Evolutionary conservation across 768 basidiomycete genomes (phyloP), one percentile per base, ranked within the genome.

Genomic region (Russula ochroleuca): DNA sequence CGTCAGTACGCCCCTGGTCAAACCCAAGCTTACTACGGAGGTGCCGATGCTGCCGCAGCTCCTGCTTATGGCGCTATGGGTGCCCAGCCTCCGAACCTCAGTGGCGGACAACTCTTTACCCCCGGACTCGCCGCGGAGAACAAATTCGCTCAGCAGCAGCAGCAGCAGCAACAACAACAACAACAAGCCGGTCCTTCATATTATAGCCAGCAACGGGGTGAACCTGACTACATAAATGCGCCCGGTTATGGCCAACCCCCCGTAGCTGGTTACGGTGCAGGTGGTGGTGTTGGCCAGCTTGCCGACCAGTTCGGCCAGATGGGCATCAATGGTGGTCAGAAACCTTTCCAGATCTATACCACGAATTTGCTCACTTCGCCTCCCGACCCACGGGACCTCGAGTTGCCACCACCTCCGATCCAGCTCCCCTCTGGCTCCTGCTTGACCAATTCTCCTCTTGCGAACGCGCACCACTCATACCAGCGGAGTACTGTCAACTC

Each of bases 1-100:
- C 87, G 95, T 50, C 94, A 96, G 74, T 98, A 98, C 73, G 95
- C 95, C 54, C 86, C 92, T 4, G 94, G 92, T 13, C 94, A 97
- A 75, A 93, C 93, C 1, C 92, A 94, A 71, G 92, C 83, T 3
- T 94, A 94, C 73, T 92, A 92, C 68, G 83, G 85, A 40, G 72
- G 76, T 13, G 73, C 75, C 14, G 79, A 80, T 31, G 77, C 76
- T 3, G 68, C 75, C 40, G 62, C 73, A 43, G 83, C 72, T 40
- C 67, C 78, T 47, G 81, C 72, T 13, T 79, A 84, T 54, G 79
- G 83, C 13, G 69, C 72, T 33, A 82, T 82, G 60, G 72, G 75
- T 31, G 73, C 75, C 33, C 79, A 72, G 19, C 79, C 65, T 61
- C 72, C 66, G 15, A 76, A 76, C 61, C 71, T 75, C 40, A 81